These are phyloP conservation scores for Russula lepida DNA, from an alignment of 768 basidiomycete genomes.

Conservation along the genomic window DNA sequence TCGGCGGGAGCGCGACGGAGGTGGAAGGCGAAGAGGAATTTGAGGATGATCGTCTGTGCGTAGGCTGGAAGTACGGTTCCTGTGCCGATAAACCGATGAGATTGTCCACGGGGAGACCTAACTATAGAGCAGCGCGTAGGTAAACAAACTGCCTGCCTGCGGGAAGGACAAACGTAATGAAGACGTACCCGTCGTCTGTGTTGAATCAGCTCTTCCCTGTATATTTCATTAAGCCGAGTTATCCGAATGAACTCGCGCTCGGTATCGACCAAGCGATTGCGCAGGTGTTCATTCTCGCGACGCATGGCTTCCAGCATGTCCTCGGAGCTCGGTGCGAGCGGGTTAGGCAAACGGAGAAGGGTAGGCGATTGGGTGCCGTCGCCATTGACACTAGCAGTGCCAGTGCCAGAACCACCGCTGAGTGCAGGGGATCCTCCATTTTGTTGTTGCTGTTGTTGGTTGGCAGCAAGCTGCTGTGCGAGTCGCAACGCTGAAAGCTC, in stretches of 20 bases:
- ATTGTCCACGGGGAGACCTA: slow-evolving; percentile 71
- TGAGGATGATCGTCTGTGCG: slow-evolving; percentile 48
- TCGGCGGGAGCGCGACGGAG: slow-evolving; percentile 29
- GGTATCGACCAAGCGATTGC: slow-evolving; percentile 58
- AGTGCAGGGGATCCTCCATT: slow-evolving; percentile 21
- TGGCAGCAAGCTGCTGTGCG: slow-evolving; percentile 39
- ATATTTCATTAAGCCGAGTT: slow-evolving; percentile 69
- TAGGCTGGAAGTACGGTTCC: slow-evolving; percentile 66
- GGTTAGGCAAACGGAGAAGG: slow-evolving; percentile 23
- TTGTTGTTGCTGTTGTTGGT: slow-evolving; percentile 23
- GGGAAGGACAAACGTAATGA: neutral
- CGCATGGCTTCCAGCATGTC: slow-evolving; percentile 69
- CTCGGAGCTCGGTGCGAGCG: slow-evolving; percentile 37
- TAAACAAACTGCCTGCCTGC: no score
- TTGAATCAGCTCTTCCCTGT: slow-evolving; percentile 77
- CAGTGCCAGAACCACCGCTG: no score
- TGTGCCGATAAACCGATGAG: slow-evolving; percentile 56
- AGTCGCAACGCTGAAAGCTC: slow-evolving; percentile 59
- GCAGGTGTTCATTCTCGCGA: slow-evolving; percentile 69
- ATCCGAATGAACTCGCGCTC: slow-evolving; percentile 73
- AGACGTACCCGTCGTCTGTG: slow-evolving; percentile 60
- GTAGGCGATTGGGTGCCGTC: slow-evolving; percentile 18
- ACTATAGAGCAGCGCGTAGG: slow-evolving; percentile 30
- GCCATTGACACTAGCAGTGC: slow-evolving; percentile 23
- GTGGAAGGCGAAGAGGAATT: slow-evolving; percentile 39